Base-by-base conservation (phyloP, 2,329 filamentous ascomycete species). In the Aspergillus felis region DNA sequence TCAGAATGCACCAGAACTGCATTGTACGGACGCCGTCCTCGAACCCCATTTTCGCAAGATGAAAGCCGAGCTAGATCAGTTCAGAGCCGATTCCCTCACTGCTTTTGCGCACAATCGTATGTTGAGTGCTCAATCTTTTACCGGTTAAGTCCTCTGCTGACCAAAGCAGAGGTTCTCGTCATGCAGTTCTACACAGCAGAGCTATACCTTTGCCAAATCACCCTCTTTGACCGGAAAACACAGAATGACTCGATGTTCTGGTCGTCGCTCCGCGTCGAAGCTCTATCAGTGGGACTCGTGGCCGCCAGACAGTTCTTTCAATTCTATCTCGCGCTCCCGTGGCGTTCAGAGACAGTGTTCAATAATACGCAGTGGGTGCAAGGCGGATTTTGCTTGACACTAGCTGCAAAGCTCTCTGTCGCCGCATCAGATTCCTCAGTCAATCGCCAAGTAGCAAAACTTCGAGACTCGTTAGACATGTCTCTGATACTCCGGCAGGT, bases 341-440 rank as follows among this genome's bases (percentile, higher is more conserved):
- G 68, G 4, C 67, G 68, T 38, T 64, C 68, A 6, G 75, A 78
- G 54, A 65, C 70, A 48, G 62, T 63, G 1, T 67, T 77, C 20
- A 76, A 71, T 38, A 76, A 77, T 51, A 65, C 72, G 1, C 68
- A 76, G 57, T 77, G 75, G 74, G 65, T 78, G 2, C 75, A 78
- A 57, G 53, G 76, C 17, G 73, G 68, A 4, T 76, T 76, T 55
- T 54, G 51, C 32, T 24, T 59, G 3, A 58, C 60, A 1, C 47
- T 63, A 3, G 51, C 61, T 3, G 56, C 54, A 50, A 63, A 61
- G 27, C 52, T 63, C 6, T 50, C 47, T 12, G 29, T 58, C 3
- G 50, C 58, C 17, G 58, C 56, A 14, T 55, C 50, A 4, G 58
- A 60, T 17, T 53, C 56, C 8, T 44, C 12, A 2, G 29, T 58